Percentiles rank a stretch among this genome's conserved stretches.
Evolutionary conservation across 495 filamentous ascomycete genomes (phyloP).

Genomic region (Aspergillus wentii): DNA sequence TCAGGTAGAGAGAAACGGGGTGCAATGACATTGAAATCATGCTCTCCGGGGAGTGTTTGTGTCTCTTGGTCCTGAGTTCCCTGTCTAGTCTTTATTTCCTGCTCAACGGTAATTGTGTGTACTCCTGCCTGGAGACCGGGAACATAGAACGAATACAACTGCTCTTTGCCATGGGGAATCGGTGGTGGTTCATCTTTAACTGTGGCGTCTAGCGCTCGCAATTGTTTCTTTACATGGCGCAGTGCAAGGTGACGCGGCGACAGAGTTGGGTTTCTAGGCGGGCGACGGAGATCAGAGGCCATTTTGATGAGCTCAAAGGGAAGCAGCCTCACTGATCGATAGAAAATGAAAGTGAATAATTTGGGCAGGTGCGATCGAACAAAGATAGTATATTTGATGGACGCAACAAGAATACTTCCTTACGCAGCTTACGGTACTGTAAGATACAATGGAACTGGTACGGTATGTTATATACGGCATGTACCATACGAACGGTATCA

Average conservation of each 20-base stretch:
- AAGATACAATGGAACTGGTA: too few relatives aligned
- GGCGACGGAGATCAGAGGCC: slow-evolving; percentile 1
- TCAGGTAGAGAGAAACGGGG: slow-evolving; percentile 26
- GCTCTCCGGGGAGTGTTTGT: too few relatives aligned
- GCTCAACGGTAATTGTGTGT: slow-evolving; percentile 16
- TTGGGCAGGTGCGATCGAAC: too few relatives aligned
- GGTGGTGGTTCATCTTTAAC: slow-evolving; percentile 1
- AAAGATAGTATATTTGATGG: too few relatives aligned
- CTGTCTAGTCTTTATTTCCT: slow-evolving; percentile 12
- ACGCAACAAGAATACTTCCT: too few relatives aligned
- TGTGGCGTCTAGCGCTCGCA: background rate
- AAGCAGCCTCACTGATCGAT: too few relatives aligned
- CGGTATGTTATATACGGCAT: too few relatives aligned
- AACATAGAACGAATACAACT: slow-evolving; percentile 18
- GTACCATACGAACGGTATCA: too few relatives aligned
- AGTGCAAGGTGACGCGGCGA: slow-evolving; percentile 18
- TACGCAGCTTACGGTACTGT: too few relatives aligned
- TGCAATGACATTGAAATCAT: slow-evolving; percentile 28
- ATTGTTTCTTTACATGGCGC: slow-evolving; percentile 12
- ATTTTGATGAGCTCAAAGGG: too few relatives aligned
- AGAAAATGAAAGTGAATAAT: too few relatives aligned
- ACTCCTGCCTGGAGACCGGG: slow-evolving; percentile 23
- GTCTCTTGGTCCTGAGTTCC: too few relatives aligned
- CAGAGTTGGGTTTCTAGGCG: background rate
- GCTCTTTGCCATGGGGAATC: slow-evolving; percentile 21